These are phyloP conservation scores for Pseudogymnoascus sp. DNA, from an alignment of 2,329 filamentous ascomycete species.

Conservation along the genomic window DNA sequence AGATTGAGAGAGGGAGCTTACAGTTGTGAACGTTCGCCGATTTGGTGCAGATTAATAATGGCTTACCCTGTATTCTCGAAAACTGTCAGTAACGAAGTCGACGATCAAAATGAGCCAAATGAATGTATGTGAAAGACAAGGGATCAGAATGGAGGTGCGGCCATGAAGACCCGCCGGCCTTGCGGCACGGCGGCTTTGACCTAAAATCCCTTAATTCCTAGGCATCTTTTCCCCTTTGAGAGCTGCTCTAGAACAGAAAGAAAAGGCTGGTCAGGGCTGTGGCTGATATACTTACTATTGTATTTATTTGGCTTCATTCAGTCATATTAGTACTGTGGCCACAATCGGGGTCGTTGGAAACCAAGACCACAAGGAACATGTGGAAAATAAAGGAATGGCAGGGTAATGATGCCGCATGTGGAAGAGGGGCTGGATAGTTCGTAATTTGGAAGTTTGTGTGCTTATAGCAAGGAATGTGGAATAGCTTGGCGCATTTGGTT, in stretches of 20 bases:
- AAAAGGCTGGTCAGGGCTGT: not conserved
- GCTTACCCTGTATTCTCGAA: not conserved
- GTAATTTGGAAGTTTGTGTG: not conserved
- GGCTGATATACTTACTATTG: not conserved
- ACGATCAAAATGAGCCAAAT: not conserved
- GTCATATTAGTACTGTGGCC: not conserved
- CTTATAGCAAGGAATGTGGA: not conserved
- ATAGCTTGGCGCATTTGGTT: not conserved
- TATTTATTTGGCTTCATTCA: not conserved
- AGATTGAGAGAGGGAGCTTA: not conserved
- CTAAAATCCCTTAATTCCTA: constrained; percentile 10
- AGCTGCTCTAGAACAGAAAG: not conserved
- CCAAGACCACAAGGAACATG: not conserved
- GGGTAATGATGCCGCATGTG: not conserved
- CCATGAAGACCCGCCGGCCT: not conserved
- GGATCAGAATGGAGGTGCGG: constrained; percentile 7
- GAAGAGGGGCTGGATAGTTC: not conserved
- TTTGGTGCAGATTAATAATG: not conserved
- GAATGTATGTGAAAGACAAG: not conserved
- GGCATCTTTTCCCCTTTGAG: constrained; percentile 3
- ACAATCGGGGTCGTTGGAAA: not conserved
- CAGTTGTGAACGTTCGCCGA: not conserved
- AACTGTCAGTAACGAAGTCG: not conserved
- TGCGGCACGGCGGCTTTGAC: not conserved
- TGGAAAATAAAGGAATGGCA: not conserved